Percentiles rank a stretch among this genome's conserved stretches.
Conservation (phyloP, 2,329 filamentous ascomycete genomes). For the Ilyonectria sp. region DNA sequence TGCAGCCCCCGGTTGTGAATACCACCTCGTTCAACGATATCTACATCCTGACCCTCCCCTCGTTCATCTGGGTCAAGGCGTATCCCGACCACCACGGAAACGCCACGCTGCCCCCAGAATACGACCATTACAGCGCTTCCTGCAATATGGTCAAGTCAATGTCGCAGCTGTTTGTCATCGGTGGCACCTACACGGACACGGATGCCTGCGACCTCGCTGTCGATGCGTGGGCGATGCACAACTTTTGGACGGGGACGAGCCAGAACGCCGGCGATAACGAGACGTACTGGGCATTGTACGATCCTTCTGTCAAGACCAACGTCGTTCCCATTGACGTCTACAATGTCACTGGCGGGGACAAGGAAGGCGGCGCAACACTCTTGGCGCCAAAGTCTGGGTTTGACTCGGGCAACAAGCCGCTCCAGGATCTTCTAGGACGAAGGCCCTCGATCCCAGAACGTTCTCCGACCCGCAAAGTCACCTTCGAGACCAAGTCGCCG, state of each 20-base stretch:
- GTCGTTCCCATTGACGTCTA: slow-evolving; percentile 18
- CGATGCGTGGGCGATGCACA: slow-evolving; percentile 67
- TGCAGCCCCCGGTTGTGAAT: slow-evolving; percentile 52
- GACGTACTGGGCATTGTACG: slow-evolving; percentile 64
- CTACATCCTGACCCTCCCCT: slow-evolving; percentile 59
- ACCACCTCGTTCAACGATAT: slow-evolving; percentile 68
- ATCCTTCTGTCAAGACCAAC: slow-evolving; percentile 49
- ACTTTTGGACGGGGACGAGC: slow-evolving; percentile 64
- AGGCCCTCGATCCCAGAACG: neutral
- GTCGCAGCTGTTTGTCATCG: slow-evolving; percentile 73
- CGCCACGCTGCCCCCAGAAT: slow-evolving; percentile 48
- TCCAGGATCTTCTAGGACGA: neutral
- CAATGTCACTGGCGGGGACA: slow-evolving; percentile 13
- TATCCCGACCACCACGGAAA: slow-evolving; percentile 58
- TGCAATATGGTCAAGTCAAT: slow-evolving; percentile 65
- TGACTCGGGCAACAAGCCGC: neutral
- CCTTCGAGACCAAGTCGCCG: neutral
- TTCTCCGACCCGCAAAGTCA: slow-evolving; percentile 12
- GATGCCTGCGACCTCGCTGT: slow-evolving; percentile 63
- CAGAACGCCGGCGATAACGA: slow-evolving; percentile 56
- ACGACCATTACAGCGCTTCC: slow-evolving; percentile 66
- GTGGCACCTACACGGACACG: slow-evolving; percentile 66
- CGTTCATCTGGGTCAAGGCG: slow-evolving; percentile 72
- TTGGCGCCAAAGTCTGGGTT: slow-evolving; percentile 13
- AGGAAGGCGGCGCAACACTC: slow-evolving; percentile 3